Conservation (phyloP, 768 basidiomycete genomes). For the Serendipita sp. region DNA sequence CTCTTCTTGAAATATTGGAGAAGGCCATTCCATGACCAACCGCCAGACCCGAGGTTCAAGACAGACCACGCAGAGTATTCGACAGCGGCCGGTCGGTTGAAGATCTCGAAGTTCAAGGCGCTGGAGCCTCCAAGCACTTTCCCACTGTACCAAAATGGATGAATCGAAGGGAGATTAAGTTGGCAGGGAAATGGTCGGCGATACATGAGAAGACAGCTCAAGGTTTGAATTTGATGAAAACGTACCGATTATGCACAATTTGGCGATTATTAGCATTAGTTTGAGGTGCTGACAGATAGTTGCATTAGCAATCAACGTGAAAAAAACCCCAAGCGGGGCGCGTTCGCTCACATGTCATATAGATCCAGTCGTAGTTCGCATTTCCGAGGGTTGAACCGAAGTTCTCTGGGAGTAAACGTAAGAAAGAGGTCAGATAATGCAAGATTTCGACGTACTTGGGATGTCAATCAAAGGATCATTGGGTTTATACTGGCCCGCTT, state of each 20-base stretch:
- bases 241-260: constrained; percentile 15
- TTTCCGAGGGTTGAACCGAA: constrained; percentile 8
- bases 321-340: neutral
- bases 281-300: constrained; percentile 9
- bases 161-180: neutral
- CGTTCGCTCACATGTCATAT: constrained; percentile 9
- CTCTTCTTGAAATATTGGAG: constrained; percentile 15
- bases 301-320: neutral
- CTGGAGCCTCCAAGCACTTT: constrained; percentile 17
- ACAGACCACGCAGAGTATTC: constrained; percentile 16
- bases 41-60: constrained; percentile 7
- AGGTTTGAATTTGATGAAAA: neutral
- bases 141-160: constrained; percentile 9
- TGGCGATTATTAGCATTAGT: constrained; percentile 8
- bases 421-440: neutral
- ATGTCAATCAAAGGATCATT: constrained; percentile 4
- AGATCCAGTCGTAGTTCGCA: constrained; percentile 16
- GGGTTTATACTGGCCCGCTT: constrained; percentile 15
- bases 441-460: neutral
- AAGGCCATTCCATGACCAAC: constrained; percentile 16
- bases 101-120: constrained; percentile 14
- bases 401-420: neutral
- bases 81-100: constrained; percentile 9
- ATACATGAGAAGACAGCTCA: neutral
- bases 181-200: neutral